Conservation (phyloP, 1,284 basidiomycete species). For the Ustilago curta region DNA sequence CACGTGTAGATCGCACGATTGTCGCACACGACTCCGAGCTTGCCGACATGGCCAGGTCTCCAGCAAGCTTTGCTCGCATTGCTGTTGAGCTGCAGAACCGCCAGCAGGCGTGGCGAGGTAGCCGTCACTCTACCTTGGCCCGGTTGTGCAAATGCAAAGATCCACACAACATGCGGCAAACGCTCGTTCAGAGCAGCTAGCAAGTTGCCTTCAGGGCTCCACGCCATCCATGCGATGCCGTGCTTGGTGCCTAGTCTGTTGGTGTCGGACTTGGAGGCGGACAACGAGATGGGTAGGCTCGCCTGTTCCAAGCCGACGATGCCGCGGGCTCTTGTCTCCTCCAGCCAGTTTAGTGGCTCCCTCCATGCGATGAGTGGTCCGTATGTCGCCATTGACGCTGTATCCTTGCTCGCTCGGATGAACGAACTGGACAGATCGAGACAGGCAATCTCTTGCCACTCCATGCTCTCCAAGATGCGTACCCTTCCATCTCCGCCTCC, state of each 20-base stretch:
- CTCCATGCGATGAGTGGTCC: conserved; percentile 55
- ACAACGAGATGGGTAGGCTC: conserved; percentile 44
- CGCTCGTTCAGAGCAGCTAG: conserved; percentile 70
- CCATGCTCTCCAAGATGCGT: conserved; percentile 42
- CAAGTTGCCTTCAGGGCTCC: conserved; percentile 53
- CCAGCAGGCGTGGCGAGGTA: conserved; percentile 74
- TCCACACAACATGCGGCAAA: conserved; percentile 74
- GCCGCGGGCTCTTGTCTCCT: conserved; percentile 62
- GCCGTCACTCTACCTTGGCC: conserved; percentile 69
- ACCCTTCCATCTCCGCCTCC: conserved; percentile 69
- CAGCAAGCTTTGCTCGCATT: conserved; percentile 77
- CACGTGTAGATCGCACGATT: conserved; percentile 79
- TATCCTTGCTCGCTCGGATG: conserved; percentile 18
- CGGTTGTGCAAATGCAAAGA: conserved; percentile 76
- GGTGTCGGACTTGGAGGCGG: conserved; percentile 30
- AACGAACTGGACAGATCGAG: conserved; percentile 32
- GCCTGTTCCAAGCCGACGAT: conserved; percentile 60
- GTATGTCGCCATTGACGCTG: conserved; percentile 13
- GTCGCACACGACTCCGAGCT: conserved; percentile 78
- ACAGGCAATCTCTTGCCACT: conserved; percentile 37
- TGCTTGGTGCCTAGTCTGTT: conserved; percentile 35
- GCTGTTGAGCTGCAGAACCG: conserved; percentile 76
- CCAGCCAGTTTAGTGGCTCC: conserved; percentile 64
- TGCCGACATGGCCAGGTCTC: conserved; percentile 79
- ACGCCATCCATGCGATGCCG: conserved; percentile 52